Evolutionary conservation across 192 early-diverging fungal genomes (phyloP).

Genomic region (Entomortierella beljakovae): DNA sequence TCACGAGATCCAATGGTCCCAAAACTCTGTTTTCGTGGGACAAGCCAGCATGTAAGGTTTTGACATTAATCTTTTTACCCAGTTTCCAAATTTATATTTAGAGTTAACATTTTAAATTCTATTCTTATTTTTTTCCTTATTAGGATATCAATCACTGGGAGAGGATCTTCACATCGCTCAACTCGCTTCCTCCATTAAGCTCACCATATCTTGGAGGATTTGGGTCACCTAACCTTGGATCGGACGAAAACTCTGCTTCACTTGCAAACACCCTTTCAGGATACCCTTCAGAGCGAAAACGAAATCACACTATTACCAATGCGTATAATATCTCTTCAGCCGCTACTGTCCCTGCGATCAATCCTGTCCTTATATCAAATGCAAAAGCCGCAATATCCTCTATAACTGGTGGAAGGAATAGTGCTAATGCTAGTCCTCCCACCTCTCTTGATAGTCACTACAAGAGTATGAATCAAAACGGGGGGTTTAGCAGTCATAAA

Average conservation of each 20-base stretch:
- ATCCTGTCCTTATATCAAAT: conserved; percentile 36
- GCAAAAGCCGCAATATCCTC: conserved; percentile 30
- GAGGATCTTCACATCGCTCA: conserved; percentile 42
- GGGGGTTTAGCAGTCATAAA: background rate
- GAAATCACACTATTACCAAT: conserved; percentile 27
- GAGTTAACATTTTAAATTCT: background rate
- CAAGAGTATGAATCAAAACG: conserved; percentile 1
- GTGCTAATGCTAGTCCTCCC: conserved; percentile 4
- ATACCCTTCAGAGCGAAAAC: conserved; percentile 24
- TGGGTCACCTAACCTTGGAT: conserved; percentile 10
- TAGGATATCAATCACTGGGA: conserved; percentile 49
- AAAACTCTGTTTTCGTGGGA: conserved; percentile 41
- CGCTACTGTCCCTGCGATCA: conserved; percentile 22
- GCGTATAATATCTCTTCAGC: background rate
- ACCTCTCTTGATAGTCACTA: conserved; percentile 3
- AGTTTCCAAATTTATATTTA: background rate
- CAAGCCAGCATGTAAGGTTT: conserved; percentile 36
- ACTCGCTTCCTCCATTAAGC: conserved; percentile 1
- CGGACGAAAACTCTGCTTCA: too few relatives aligned
- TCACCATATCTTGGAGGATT: conserved; percentile 7
- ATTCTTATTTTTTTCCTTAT: background rate
- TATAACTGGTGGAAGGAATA: background rate
- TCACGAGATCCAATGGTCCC: conserved; percentile 18
- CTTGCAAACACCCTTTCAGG: background rate
- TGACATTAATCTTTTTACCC: background rate